Conservation (phyloP, 305 asterid species). For the Solanum hybrid region DNA sequence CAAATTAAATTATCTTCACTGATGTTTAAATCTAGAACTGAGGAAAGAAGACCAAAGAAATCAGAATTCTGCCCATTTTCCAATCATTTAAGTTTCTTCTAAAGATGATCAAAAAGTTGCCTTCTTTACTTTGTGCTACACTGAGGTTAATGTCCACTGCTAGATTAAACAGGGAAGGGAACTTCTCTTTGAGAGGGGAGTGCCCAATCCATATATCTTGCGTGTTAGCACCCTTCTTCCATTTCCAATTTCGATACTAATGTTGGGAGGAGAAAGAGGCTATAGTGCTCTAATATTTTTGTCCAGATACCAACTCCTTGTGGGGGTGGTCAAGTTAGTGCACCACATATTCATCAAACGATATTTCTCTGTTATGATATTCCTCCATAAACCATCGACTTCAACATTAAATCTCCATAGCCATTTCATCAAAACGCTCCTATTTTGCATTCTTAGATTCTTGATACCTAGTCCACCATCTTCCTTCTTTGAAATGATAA, state of each 20-base stretch:
- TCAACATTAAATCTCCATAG: background rate
- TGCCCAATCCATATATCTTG: background rate
- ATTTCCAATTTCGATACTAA: background rate
- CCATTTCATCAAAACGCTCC: background rate
- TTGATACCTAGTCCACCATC: background rate
- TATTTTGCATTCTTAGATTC: background rate
- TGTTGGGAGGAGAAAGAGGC: background rate
- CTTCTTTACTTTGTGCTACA: background rate
- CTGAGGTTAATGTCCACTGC: background rate
- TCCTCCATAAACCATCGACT: background rate
- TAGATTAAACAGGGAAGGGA: background rate
- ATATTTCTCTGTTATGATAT: background rate
- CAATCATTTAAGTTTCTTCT: background rate
- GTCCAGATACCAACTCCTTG: background rate
- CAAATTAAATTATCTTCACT: background rate
- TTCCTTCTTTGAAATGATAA: background rate
- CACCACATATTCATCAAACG: background rate
- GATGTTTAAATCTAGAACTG: background rate
- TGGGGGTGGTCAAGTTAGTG: background rate
- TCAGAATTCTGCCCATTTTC: background rate
- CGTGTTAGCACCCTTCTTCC: background rate
- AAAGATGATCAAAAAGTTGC: background rate
- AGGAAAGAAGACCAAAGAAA: background rate
- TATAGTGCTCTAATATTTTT: background rate
- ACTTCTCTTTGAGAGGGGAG: background rate